Percentiles rank a stretch among this genome's conserved stretches.
These are phyloP conservation scores for Oenanthe javanica DNA, from an alignment of 140 eudicot genomes.

Conservation along the genomic window DNA sequence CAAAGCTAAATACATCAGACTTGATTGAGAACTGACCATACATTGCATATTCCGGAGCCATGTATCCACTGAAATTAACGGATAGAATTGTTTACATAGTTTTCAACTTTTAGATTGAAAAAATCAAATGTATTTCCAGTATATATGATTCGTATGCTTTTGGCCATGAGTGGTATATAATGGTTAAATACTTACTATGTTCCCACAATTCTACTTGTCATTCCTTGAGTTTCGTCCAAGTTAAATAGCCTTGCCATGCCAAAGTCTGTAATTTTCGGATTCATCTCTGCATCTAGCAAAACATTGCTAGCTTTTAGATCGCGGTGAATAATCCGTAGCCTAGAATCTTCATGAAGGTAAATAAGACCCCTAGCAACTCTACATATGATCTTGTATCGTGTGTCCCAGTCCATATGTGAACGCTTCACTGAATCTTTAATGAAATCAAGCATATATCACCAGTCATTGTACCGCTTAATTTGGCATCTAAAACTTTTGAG, in stretches of 20 bases:
- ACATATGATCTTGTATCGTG: slow-evolving; percentile 20
- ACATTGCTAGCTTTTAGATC: slow-evolving; percentile 36
- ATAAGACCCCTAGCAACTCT: slow-evolving; percentile 33
- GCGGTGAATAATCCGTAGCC: slow-evolving; percentile 27
- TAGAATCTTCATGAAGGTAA: slow-evolving; percentile 38
- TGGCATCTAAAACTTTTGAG: background rate
- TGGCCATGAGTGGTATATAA: background rate
- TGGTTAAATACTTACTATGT: slow-evolving; percentile 25
- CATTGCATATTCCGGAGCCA: background rate
- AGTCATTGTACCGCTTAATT: background rate
- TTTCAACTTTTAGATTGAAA: background rate
- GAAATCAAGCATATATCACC: background rate
- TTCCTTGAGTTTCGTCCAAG: slow-evolving; percentile 24
- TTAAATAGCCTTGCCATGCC: slow-evolving; percentile 37
- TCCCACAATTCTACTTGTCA: slow-evolving; percentile 37
- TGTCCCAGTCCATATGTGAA: slow-evolving; percentile 19
- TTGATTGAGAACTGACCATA: background rate
- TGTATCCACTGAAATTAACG: background rate
- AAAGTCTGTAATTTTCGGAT: slow-evolving; percentile 42
- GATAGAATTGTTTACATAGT: background rate
- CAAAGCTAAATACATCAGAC: background rate
- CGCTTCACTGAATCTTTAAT: slow-evolving; percentile 15
- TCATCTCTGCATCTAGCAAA: slow-evolving; percentile 34
- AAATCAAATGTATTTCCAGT: background rate
- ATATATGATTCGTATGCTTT: background rate